Base-by-base conservation (phyloP, 768 basidiomycete species). In the Gloeophyllum trabeum region DNA sequence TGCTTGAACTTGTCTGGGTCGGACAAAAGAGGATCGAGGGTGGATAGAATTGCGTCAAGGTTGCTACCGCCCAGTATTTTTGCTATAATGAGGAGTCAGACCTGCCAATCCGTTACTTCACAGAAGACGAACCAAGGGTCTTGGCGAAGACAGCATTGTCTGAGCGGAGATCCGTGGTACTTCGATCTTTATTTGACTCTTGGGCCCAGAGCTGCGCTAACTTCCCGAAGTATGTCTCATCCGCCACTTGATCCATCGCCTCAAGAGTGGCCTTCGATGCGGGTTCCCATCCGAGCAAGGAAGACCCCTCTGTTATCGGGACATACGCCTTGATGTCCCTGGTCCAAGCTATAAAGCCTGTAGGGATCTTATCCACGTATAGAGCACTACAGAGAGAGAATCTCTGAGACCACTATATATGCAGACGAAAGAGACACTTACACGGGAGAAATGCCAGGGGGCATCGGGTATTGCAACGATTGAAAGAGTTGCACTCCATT, bases 1-100 rank as follows among this genome's bases (percentile, higher is more conserved):
- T 90, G 90, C 60, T 89, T 88, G 65, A 81, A 90, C 46, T 86
- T 83, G 52, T 90, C 84, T 14, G 69, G 43, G 39, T 82, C 83
- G 24, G 60, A 63, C 30, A 87, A 61, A 22, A 87, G 53, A 10
- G 73, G 63, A 30, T 91, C 85, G 25, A 82, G 65, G 14, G 66
- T 62, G 12, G 61, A 55, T 24, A 85, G 61, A 18, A 81, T 59
- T 20, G 61, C 61, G 28, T 79, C 71, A 24, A 90, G 51, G 10
- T 63, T 56, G 23, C 64, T 62, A 43, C 64, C 64, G 43, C 73
- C 76, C 44, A 77, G 78, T 54, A 79, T 72, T 57, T 87, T 87
- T 39, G 71, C 87, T 89, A 51, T 32, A 41, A 20, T 42, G 45
- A 35, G 45, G 43, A 21, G 45, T 46, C 42, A 46, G 30, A 7